Evolutionary conservation across 768 basidiomycete genomes (phyloP).

Genomic region (Pleurotus tuoliensis): DNA sequence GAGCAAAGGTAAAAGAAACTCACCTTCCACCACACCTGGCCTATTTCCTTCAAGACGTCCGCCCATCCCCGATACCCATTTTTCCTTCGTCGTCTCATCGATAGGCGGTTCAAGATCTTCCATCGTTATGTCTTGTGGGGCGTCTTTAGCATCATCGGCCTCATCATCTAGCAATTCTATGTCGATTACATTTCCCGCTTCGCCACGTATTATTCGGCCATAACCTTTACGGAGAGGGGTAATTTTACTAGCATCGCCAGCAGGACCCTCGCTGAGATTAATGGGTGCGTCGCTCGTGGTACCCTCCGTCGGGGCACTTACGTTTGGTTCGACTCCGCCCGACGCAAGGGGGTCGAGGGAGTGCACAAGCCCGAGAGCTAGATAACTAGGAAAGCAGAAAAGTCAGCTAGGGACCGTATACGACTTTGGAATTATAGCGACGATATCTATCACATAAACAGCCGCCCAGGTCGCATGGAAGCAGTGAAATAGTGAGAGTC

Average conservation of each 20-base stretch:
- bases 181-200: slow-evolving; percentile 66
- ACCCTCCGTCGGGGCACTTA: slow-evolving; percentile 11
- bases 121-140: slow-evolving; percentile 30
- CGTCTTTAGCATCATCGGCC: slow-evolving; percentile 21
- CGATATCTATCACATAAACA: not conserved
- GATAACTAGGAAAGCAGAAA: slow-evolving; percentile 49
- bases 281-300: slow-evolving; percentile 10
- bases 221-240: slow-evolving; percentile 53
- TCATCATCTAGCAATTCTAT: slow-evolving; percentile 63
- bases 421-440: no score
- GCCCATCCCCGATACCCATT: slow-evolving; percentile 38
- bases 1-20: slow-evolving; percentile 14
- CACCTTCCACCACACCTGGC: slow-evolving; percentile 34
- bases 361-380: slow-evolving; percentile 68
- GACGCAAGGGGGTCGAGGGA: slow-evolving; percentile 63
- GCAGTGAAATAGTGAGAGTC: not conserved
- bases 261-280: slow-evolving; percentile 10
- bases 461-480: not conserved
- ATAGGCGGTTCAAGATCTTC: slow-evolving; percentile 37
- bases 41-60: slow-evolving; percentile 14
- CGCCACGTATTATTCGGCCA: slow-evolving; percentile 82
- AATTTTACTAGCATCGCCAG: slow-evolving; percentile 12
- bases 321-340: slow-evolving; percentile 60
- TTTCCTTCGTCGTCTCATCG: slow-evolving; percentile 25
- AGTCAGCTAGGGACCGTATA: slow-evolving; percentile 6